These are phyloP conservation scores for Cyclocybe cylindracea DNA, from an alignment of 768 basidiomycete genomes.

Conservation along the genomic window DNA sequence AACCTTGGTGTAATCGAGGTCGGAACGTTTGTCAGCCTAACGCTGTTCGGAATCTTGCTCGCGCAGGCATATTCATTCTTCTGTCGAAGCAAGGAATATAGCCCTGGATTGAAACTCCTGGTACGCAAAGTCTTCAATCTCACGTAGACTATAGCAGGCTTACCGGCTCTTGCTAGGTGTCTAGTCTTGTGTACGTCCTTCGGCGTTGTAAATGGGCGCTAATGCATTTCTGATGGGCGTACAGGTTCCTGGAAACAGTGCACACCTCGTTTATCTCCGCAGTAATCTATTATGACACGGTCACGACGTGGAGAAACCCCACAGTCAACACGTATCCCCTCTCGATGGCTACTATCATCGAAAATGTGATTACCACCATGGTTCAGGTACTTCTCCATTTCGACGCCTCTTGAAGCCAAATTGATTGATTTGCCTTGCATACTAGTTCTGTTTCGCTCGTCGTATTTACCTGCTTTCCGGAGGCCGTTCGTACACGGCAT, in stretches of 20 bases:
- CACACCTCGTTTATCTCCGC: conserved; percentile 8
- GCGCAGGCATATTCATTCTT: conserved; percentile 17
- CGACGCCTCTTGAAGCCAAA: neutral
- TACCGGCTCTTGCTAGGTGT: conserved; percentile 4
- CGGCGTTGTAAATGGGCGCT: too few relatives aligned
- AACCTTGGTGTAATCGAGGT: conserved; percentile 19
- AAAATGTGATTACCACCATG: conserved; percentile 9
- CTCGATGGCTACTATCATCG: conserved; percentile 6
- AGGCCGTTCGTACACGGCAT: conserved; percentile 5
- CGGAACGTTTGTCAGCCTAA: conserved; percentile 16
- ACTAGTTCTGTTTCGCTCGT: conserved; percentile 17
- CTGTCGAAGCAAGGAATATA: conserved; percentile 7
- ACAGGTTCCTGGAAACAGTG: conserved; percentile 7
- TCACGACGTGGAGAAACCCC: conserved; percentile 5
- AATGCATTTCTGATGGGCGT: too few relatives aligned
- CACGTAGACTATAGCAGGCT: neutral
- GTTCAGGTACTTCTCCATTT: conserved; percentile 7
- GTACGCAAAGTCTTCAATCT: neutral
- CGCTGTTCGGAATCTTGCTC: conserved; percentile 13
- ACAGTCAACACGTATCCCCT: conserved; percentile 10
- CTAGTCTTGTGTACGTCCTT: conserved; percentile 10
- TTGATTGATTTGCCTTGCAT: neutral
- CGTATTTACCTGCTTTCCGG: conserved; percentile 15
- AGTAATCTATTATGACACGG: conserved; percentile 10
- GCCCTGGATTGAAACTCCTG: conserved; percentile 11